Conservation (phyloP, 768 basidiomycete species). For the Hericium erinaceus region DNA sequence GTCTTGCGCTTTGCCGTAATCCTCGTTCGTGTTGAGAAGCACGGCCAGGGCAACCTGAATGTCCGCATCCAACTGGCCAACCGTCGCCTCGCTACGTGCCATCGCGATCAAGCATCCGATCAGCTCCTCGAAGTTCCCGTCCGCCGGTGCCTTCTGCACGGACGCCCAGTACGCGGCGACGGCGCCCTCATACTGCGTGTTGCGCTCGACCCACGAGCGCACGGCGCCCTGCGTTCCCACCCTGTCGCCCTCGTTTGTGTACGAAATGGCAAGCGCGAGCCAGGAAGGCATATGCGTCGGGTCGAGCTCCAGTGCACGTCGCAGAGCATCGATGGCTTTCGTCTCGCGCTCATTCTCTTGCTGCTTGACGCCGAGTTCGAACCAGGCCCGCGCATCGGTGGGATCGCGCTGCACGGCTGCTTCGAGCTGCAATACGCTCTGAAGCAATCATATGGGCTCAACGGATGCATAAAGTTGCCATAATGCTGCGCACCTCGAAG, state of each 20-base stretch:
- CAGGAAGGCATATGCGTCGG: conserved; percentile 69
- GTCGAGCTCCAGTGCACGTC: conserved; percentile 73
- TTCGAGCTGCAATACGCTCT: conserved; percentile 87
- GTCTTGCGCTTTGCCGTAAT: conserved; percentile 86
- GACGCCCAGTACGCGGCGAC: conserved; percentile 29
- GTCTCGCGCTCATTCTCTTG: conserved; percentile 96
- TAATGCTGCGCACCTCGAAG: conserved; percentile 31
- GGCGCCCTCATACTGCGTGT: conserved; percentile 42
- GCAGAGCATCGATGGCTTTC: conserved; percentile 80
- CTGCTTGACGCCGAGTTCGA: conserved; percentile 88
- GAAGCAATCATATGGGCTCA: conserved; percentile 14
- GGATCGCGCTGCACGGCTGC: conserved; percentile 79
- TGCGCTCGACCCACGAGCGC: conserved; percentile 69
- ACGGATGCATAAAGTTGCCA: neutral
- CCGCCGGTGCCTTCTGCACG: conserved; percentile 21
- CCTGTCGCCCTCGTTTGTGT: conserved; percentile 83
- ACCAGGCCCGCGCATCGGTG: conserved; percentile 71
- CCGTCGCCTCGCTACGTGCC: conserved; percentile 46
- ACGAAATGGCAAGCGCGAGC: conserved; percentile 84
- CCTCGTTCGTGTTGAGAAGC: conserved; percentile 87
- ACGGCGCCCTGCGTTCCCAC: conserved; percentile 71
- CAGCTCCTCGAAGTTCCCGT: conserved; percentile 41
- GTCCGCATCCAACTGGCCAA: conserved; percentile 76
- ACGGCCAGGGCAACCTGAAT: conserved; percentile 93
- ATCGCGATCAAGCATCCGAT: conserved; percentile 76